phyloP scores from a whole-genome alignment of 2,329 filamentous ascomycete genomes.

The Curvularia spicifera region DNA sequence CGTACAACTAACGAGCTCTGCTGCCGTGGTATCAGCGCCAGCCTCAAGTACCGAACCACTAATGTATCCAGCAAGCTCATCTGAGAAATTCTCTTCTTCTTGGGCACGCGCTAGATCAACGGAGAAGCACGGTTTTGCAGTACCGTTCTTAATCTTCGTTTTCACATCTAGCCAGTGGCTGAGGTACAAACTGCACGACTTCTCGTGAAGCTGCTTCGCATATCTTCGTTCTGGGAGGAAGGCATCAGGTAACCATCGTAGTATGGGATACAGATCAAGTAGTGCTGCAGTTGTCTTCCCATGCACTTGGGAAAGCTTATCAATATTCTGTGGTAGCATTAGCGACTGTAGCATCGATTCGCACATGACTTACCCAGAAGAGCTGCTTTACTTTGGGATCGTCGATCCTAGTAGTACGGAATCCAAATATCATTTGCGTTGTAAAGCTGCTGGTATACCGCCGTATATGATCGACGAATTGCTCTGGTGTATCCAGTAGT shows the following conservation, averaged over 20 bases:
- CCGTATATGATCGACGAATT: slow-evolving; percentile 55
- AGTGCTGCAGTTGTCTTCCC: slow-evolving; percentile 53
- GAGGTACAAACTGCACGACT: slow-evolving; percentile 49
- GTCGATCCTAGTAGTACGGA: slow-evolving; percentile 29
- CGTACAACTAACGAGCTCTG: slow-evolving; percentile 31
- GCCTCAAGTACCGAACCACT: slow-evolving; percentile 38
- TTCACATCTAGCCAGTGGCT: slow-evolving; percentile 35
- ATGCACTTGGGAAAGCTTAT: slow-evolving; percentile 53
- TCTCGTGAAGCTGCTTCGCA: slow-evolving; percentile 53
- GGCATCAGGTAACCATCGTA: slow-evolving; percentile 49
- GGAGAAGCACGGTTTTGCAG: slow-evolving; percentile 32
- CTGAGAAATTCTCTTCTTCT: slow-evolving; percentile 28
- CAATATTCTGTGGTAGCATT: slow-evolving; percentile 49
- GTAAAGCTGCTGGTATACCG: slow-evolving; percentile 59
- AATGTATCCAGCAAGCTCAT: slow-evolving; percentile 32
- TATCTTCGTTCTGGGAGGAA: slow-evolving; percentile 46
- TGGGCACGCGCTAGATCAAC: slow-evolving; percentile 31
- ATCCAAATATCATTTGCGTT: slow-evolving; percentile 60
- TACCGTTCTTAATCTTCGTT: slow-evolving; percentile 21
- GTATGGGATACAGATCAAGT: slow-evolving; percentile 56
- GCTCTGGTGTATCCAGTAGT: slow-evolving; percentile 54
- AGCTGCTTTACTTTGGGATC: slow-evolving; percentile 28
- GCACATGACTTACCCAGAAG: slow-evolving; percentile 11
- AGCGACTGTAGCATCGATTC: slow-evolving; percentile 19
- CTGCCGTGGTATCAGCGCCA: slow-evolving; percentile 39